Base-by-base conservation (phyloP, 805 yeast genomes). In the Torulaspora quercuum region DNA sequence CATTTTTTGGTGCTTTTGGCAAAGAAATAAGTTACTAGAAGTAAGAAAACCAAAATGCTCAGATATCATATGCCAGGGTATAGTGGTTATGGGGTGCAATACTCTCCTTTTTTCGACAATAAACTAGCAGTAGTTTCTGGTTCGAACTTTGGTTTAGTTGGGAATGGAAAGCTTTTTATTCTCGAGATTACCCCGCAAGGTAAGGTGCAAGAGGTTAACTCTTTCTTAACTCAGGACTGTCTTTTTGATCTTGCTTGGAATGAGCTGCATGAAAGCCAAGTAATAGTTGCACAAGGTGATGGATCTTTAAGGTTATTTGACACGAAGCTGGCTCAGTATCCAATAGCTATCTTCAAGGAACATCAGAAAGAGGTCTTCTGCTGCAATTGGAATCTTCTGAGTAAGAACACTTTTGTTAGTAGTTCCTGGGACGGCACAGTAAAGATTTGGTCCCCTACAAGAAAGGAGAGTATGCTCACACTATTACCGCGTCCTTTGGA, bases 361-460 rank as follows among this genome's bases (percentile, higher is more conserved):
- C 98, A 90, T 61, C 62, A 72, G 18, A 67, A 78, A 30, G 95
- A 85, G 55, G 89, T 80, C 7, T 80, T 82, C 44, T 71, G 81
- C 11, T 75, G 83, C 22, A 75, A 76, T 50, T 83, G 92, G 92
- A 82, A 80, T 53, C 55, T 80, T 41, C 73, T 78, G 3, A 82
- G 79, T 45, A 83, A 87, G 61, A 54, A 72, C 4, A 68, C 67
- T 11, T 85, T 90, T 60, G 78, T 82, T 25, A 73, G 90, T 12
- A 74, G 89, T 17, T 82, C 95, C 6, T 90, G 97, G 97, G 97
- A 90, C 59, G 95, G 97, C 0, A 67, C 82, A 0, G 73, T 89
- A 24, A 86, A 85, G 59, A 53, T 86, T 3, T 85, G 95, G 95
- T 60, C 79, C 0, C 88, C 92, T 0, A 59, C 61, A 25, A 66